Evolutionary conservation across 2,329 filamentous ascomycete species (phyloP), one percentile per base, ranked within the genome.

Genomic region (Alternaria sp.): DNA sequence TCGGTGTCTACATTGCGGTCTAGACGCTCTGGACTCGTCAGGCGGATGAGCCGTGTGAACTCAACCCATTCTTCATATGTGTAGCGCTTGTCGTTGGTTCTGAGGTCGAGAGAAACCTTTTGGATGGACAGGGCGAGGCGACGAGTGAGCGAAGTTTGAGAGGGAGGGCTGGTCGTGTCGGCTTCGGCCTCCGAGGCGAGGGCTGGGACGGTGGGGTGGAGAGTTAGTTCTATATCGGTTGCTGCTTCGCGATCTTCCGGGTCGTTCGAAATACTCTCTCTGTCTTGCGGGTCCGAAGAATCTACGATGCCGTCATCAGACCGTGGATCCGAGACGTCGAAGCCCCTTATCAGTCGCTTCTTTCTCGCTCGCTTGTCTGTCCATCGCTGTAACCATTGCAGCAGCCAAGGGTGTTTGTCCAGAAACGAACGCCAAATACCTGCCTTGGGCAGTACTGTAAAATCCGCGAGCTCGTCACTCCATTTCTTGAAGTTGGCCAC

Each of bases 11-110:
- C n/a, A 11, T 59, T 54, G n/a, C 55, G 57, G 33, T 71, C 60
- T 4, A 72, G 46, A 1, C 65, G 68, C 10, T 61, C 56, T 2
- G 64, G 68, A 5, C 67, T 71, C 1, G 82, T 82, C 67, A 89
- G 89, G 3, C 86, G 83, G 41, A 97, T 92, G 30, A 97, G 84
- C 21, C 88, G 87, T 8, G 94, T 89, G 71, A 93, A 96, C 82
- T 92, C 92, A 0, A 91, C 91, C 94, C 94, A 97, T 75, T 97
- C 91, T 69, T 94, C 89, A 67, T 94, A 97, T 0, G 83, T 85
- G 76, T 97, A 97, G 58, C 85, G 86, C 59, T 89, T 89, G 3
- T 87, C 85, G 5, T 84, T 79, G 47, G 83, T 78, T 18, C 87
- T 86, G 33, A 92, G 82, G 73, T 96, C 88, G 51, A 87, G 82